phyloP scores from a whole-genome alignment of 2,329 filamentous ascomycete species.

The Hawksworthiomyces lignivorus region DNA sequence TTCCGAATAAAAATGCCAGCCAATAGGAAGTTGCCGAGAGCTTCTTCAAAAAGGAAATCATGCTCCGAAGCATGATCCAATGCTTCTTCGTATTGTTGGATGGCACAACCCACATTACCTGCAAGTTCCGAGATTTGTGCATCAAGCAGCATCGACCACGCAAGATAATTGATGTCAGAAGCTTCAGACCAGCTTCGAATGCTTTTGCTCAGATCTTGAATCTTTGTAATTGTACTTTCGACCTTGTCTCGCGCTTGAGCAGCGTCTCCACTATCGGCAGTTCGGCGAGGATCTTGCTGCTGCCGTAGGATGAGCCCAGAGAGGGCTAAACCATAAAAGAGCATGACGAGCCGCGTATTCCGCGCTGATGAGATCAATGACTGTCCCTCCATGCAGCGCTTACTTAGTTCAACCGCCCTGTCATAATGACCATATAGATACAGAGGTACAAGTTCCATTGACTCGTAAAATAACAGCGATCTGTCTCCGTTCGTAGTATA shows the following conservation, averaged over 20 bases:
- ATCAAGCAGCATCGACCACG: constrained; percentile 60
- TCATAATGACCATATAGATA: constrained; percentile 58
- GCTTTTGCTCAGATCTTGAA: constrained; percentile 48
- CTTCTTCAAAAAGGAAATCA: constrained; percentile 62
- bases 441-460: constrained; percentile 53
- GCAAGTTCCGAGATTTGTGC: constrained; percentile 61
- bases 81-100: constrained; percentile 60
- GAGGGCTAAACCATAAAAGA: constrained; percentile 54
- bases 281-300: constrained; percentile 39
- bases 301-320: constrained; percentile 43
- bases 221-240: constrained; percentile 41
- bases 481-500: constrained; percentile 53
- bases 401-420: constrained; percentile 50
- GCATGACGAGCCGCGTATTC: constrained; percentile 47
- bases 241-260: constrained; percentile 21
- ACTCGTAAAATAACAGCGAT: constrained; percentile 61
- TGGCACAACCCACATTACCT: constrained; percentile 47
- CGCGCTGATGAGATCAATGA: constrained; percentile 51
- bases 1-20: constrained; percentile 61
- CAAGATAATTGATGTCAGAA: constrained; percentile 62
- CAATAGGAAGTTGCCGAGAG: constrained; percentile 65
- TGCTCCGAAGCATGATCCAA: constrained; percentile 65
- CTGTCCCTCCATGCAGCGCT: constrained; percentile 37
- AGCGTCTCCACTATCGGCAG: constrained; percentile 30
- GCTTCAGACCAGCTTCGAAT: constrained; percentile 58